Percentiles rank a stretch among this genome's conserved stretches.
These are phyloP conservation scores for Daucus carota DNA, from an alignment of 129 eudicot species.

Conservation along the genomic window DH1_v3.0 NC_030387.2:40183501-40184000, in stretches of 20 bases:
- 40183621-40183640: not conserved
- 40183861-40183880: slow-evolving; percentile 25
- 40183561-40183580: not conserved
- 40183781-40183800: slow-evolving; percentile 20
- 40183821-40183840: slow-evolving; percentile 20
- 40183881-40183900: slow-evolving; percentile 24
- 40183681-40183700: not conserved
- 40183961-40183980: not conserved
- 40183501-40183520: not conserved
- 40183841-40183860: slow-evolving; percentile 25
- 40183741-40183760: slow-evolving; percentile 9
- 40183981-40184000: slow-evolving; percentile 16
- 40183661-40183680: not conserved
- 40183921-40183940: not conserved
- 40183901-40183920: slow-evolving; percentile 29
- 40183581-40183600: not conserved
- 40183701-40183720: slow-evolving; percentile 16
- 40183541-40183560: too few relatives aligned
- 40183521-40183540: not conserved
- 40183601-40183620: not conserved
- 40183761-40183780: slow-evolving; percentile 18
- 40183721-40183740: slow-evolving; percentile 16
- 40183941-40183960: not conserved
- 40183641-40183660: not conserved
- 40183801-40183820: slow-evolving; percentile 14